phyloP scores from a whole-genome alignment of 208 protist species.

The Zelonia costaricensis region DNA sequence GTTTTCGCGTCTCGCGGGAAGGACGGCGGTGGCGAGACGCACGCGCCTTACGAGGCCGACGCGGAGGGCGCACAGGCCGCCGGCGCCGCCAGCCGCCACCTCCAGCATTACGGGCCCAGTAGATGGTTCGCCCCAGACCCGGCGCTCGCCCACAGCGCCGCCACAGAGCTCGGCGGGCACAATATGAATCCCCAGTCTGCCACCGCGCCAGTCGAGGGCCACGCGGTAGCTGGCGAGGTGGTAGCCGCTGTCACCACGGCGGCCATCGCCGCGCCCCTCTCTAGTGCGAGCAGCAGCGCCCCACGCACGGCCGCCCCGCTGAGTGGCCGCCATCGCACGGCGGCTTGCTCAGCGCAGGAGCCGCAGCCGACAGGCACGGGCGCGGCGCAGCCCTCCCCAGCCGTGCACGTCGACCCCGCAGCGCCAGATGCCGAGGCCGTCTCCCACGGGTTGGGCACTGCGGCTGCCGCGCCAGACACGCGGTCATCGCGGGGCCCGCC shows the following conservation, averaged over 20 bases:
- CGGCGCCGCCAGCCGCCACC: not conserved
- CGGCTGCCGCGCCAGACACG: not conserved
- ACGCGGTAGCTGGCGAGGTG: not conserved
- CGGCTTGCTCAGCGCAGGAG: too few species aligned
- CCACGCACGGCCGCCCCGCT: too few species aligned
- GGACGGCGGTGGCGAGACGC: not conserved
- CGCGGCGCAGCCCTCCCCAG: not conserved
- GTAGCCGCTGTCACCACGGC: not conserved
- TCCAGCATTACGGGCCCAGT: too few species aligned
- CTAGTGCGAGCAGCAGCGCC: slow-evolving; percentile 2
- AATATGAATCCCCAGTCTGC: too few species aligned
- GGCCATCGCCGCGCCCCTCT: not conserved
- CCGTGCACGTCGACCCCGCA: not conserved
- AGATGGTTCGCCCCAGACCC: too few species aligned
- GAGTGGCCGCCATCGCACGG: too few species aligned
- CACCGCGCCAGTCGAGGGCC: slow-evolving; percentile 5
- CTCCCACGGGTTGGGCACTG: not conserved
- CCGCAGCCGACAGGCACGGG: too few species aligned
- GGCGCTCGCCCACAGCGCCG: too few species aligned
- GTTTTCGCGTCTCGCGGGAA: not conserved
- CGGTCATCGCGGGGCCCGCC: not conserved
- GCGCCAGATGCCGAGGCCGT: not conserved
- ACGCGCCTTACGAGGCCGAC: slow-evolving; percentile 23
- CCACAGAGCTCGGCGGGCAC: too few species aligned
- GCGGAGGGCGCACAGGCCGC: not conserved